Conservation (phyloP, 176 grass and related monocot species). For the Musa troglodytarum region DNA sequence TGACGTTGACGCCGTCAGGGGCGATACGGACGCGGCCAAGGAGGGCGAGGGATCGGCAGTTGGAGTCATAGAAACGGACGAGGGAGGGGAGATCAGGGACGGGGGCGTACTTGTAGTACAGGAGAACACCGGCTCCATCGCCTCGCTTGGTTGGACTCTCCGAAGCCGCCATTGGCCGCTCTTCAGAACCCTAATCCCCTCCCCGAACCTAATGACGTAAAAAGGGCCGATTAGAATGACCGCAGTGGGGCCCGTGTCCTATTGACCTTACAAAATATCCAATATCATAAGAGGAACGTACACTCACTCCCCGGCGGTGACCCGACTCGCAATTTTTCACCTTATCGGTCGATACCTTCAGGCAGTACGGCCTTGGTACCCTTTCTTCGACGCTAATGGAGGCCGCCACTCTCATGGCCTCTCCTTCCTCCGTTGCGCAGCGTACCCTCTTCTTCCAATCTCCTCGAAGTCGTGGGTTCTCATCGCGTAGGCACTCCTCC, state of each 20-base stretch:
- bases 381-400: neutral
- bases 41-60: conserved; percentile 51
- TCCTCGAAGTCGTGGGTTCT: neutral
- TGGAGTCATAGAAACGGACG: conserved; percentile 50
- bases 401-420: neutral
- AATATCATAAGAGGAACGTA: too few species aligned
- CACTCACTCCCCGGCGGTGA: neutral
- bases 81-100: conserved; percentile 50
- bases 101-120: conserved; percentile 81
- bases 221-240: too few species aligned
- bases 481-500: neutral
- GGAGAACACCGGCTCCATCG: conserved; percentile 56
- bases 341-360: neutral
- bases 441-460: conserved; percentile 4
- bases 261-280: too few species aligned
- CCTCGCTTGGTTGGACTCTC: neutral
- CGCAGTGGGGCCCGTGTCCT: too few species aligned
- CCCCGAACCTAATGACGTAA: too few species aligned
- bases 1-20: conserved; percentile 80
- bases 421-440: neutral
- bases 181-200: neutral
- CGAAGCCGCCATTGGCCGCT: neutral
- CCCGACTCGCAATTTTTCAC: conserved; percentile 1
- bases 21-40: conserved; percentile 81
- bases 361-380: neutral